Percentiles rank a stretch among this genome's conserved stretches.
These are phyloP conservation scores for Isabelozyma heimii DNA, from an alignment of 805 yeast genomes.

Conservation along the genomic window DNA sequence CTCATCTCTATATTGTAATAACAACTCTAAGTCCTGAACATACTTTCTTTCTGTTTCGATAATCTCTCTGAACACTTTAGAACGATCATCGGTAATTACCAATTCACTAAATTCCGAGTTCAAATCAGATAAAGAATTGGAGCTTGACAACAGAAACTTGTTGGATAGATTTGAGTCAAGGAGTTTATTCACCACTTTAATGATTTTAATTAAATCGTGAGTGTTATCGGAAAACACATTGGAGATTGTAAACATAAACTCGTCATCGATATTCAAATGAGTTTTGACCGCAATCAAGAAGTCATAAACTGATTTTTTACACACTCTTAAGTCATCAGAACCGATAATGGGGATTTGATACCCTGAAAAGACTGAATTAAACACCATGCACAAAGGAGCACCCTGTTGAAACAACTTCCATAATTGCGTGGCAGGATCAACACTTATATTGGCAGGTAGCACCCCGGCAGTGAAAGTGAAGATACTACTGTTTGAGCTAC, in stretches of 20 bases:
- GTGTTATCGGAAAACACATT: conserved; percentile 84
- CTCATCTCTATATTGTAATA: conserved; percentile 66
- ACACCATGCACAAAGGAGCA: conserved; percentile 82
- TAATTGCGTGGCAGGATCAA: conserved; percentile 90
- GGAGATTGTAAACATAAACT: conserved; percentile 83
- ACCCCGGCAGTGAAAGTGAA: conserved; percentile 75
- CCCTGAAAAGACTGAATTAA: conserved; percentile 50
- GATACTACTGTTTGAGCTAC: conserved; percentile 31
- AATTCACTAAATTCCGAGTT: conserved; percentile 16
- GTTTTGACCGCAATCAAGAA: conserved; percentile 84
- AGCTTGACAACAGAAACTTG: conserved; percentile 4
- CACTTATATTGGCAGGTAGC: conserved; percentile 65
- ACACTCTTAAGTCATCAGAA: conserved; percentile 77
- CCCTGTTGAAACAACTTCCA: conserved; percentile 91
- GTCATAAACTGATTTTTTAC: conserved; percentile 87
- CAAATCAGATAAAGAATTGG: neutral
- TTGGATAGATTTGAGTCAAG: conserved; percentile 39
- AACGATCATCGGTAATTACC: conserved; percentile 52
- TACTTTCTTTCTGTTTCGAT: conserved; percentile 89
- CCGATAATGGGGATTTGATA: conserved; percentile 58
- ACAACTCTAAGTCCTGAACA: conserved; percentile 83
- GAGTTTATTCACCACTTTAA: conserved; percentile 67
- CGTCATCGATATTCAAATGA: conserved; percentile 71
- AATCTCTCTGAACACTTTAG: conserved; percentile 80
- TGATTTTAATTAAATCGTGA: conserved; percentile 69